A percentile compares a stretch with the other conserved stretches of the same genome.
These are phyloP conservation scores for Fusarium sterilihyphosum DNA, from an alignment of 2,329 filamentous ascomycete species.

Conservation along the genomic window DNA sequence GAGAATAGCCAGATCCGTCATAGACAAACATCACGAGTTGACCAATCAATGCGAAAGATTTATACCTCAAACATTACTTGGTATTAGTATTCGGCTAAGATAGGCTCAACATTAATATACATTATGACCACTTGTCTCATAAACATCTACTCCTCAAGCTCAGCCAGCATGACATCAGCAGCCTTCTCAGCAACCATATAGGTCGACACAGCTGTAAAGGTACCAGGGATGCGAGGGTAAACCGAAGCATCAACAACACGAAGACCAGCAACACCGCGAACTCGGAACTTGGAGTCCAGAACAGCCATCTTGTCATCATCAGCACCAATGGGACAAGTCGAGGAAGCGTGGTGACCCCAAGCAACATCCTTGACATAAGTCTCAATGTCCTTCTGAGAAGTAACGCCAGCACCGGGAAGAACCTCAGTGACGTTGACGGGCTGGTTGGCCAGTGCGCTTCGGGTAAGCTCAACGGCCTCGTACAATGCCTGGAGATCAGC, in stretches of 20 bases:
- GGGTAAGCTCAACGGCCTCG: conserved; percentile 64
- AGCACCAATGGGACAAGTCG: conserved; percentile 47
- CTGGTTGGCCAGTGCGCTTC: conserved; percentile 51
- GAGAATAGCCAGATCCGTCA: fast-evolving
- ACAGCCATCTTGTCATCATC: conserved; percentile 51
- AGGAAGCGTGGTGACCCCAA: conserved; percentile 50
- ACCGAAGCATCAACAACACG: conserved; percentile 58
- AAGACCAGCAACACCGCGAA: conserved; percentile 56
- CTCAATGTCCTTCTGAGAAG: conserved; percentile 27
- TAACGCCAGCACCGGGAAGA: conserved; percentile 27
- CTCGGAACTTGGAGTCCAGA: conserved; percentile 60
- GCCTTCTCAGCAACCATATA: conserved; percentile 50
- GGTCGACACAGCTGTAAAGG: conserved; percentile 47
- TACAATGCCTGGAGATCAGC: conserved; percentile 63
- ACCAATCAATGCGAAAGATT: fast-evolving
- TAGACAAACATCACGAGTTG: not conserved
- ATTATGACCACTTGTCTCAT: not conserved
- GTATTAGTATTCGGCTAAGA: not conserved
- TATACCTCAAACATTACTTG: not conserved
- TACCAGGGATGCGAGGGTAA: conserved; percentile 52
- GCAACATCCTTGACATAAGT: conserved; percentile 45
- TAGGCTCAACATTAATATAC: not conserved
- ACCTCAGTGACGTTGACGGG: conserved; percentile 35
- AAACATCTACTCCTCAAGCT: conserved; percentile 4
- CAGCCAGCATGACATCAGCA: conserved; percentile 44